Evolutionary conservation across 139 green algal species (phyloP).

Genomic region (Chlorella sp.): DNA sequence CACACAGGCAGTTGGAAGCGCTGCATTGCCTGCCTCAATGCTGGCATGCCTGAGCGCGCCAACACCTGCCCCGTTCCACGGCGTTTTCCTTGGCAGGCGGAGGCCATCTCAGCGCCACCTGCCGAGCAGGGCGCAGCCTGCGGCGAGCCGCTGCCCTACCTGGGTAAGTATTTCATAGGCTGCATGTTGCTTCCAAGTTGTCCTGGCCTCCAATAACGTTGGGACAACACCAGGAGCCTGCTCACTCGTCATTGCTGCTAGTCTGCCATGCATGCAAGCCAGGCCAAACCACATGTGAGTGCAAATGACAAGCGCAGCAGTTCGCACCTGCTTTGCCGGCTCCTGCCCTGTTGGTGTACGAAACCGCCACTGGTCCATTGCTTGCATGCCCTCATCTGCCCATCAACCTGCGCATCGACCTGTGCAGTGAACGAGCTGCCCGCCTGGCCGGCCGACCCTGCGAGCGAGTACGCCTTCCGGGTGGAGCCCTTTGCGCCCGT

Average conservation of each 20-base stretch:
- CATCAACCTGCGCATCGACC: too few species aligned
- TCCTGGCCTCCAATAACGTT: too few species aligned
- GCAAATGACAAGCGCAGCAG: too few species aligned
- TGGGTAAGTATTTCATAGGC: background rate
- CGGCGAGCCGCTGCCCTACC: conserved; percentile 42
- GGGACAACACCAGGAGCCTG: too few species aligned
- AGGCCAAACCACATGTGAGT: too few species aligned
- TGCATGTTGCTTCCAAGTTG: too few species aligned
- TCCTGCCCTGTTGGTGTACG: too few species aligned
- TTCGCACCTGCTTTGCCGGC: too few species aligned
- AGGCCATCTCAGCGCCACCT: conserved; percentile 4
- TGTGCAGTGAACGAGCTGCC: conserved; percentile 42
- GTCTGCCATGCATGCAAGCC: too few species aligned
- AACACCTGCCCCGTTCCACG: background rate
- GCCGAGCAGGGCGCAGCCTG: background rate
- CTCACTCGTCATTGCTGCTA: too few species aligned
- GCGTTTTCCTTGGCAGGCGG: background rate
- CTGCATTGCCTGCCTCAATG: background rate
- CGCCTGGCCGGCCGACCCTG: conserved; percentile 22
- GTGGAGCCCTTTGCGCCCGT: conserved; percentile 58
- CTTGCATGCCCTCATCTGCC: too few species aligned
- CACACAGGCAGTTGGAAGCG: background rate
- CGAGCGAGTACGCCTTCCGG: conserved; percentile 44
- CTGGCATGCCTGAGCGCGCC: background rate
- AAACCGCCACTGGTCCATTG: too few species aligned